phyloP scores from a whole-genome alignment of 1,284 basidiomycete species.

The Trichosporon sp. region DNA sequence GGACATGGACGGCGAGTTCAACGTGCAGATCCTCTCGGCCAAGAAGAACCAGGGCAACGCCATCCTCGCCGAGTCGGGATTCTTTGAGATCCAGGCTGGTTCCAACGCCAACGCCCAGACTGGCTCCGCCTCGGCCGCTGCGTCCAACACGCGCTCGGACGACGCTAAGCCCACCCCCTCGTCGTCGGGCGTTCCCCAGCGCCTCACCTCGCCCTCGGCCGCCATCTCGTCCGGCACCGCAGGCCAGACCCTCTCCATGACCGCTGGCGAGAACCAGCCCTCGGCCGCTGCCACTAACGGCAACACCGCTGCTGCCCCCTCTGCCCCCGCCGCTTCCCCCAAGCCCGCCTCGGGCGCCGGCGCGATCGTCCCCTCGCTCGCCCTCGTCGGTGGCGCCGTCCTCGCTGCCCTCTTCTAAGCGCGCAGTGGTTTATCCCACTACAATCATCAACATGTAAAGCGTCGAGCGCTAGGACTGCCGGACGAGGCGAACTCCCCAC shows the following conservation, averaged over 20 bases:
- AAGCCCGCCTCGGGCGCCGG: slow-evolving; percentile 3
- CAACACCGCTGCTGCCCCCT: slow-evolving; percentile 3
- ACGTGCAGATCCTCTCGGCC: slow-evolving; percentile 26
- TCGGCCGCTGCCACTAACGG: background rate
- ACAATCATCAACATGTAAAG: too few species aligned
- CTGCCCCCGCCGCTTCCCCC: background rate
- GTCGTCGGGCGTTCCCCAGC: background rate
- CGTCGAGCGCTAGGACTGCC: too few species aligned
- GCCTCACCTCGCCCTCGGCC: background rate
- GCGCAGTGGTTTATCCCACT: background rate
- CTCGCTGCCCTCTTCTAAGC: slow-evolving; percentile 14
- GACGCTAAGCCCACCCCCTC: background rate
- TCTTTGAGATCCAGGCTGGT: slow-evolving; percentile 32
- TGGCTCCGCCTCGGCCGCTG: background rate
- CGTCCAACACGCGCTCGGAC: slow-evolving; percentile 13
- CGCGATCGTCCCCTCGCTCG: slow-evolving; percentile 16
- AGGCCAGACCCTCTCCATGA: background rate
- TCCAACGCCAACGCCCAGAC: slow-evolving; percentile 8
- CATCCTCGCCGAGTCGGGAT: slow-evolving; percentile 40
- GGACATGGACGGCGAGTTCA: slow-evolving; percentile 17
- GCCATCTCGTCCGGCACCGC: background rate
- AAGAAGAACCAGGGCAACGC: slow-evolving; percentile 18
- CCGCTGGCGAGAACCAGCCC: background rate
- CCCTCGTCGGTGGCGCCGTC: slow-evolving; percentile 12
- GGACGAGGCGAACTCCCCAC: too few species aligned